phyloP scores from a whole-genome alignment of 2,329 filamentous ascomycete species.

The Ceratocystis variospora region DNA sequence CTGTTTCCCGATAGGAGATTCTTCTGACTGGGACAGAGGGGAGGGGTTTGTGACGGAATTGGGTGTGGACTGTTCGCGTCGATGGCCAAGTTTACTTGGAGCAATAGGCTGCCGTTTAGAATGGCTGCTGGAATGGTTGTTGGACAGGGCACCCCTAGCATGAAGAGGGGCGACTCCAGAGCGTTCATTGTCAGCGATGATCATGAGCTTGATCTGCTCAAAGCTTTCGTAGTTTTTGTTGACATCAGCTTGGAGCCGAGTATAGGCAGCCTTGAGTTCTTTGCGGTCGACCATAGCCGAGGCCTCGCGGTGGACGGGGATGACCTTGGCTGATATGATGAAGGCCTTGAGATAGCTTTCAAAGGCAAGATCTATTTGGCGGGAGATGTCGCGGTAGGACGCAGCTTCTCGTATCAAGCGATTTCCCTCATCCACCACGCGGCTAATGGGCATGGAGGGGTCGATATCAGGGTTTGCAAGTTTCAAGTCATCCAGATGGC shows the following conservation, averaged over 20 bases:
- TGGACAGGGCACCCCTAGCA: not conserved
- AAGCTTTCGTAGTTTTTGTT: conserved; percentile 36
- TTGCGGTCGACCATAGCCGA: conserved; percentile 46
- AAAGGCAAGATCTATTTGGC: conserved; percentile 59
- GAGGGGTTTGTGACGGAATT: conserved; percentile 4
- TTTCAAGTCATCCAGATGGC: conserved; percentile 42
- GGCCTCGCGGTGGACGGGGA: conserved; percentile 65
- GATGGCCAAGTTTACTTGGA: conserved; percentile 3
- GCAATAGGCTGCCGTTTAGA: not conserved
- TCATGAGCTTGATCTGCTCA: conserved; percentile 43
- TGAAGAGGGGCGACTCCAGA: conserved; percentile 41
- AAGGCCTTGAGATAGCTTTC: conserved; percentile 73
- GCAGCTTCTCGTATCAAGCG: conserved; percentile 45
- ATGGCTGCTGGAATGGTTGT: not conserved
- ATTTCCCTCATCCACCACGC: conserved; percentile 40
- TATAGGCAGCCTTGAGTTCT: conserved; percentile 36
- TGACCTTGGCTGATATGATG: conserved; percentile 60
- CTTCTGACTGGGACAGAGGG: conserved; percentile 12
- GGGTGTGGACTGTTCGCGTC: conserved; percentile 13
- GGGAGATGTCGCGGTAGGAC: conserved; percentile 43
- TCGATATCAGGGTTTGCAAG: conserved; percentile 35
- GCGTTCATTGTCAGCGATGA: conserved; percentile 49
- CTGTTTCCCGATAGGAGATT: not conserved
- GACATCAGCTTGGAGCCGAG: conserved; percentile 37
- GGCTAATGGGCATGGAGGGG: conserved; percentile 37